These are phyloP conservation scores for Arabidopsis lyrata DNA, from an alignment of 441 rosid genomes.

Conservation along the genomic window DNA sequence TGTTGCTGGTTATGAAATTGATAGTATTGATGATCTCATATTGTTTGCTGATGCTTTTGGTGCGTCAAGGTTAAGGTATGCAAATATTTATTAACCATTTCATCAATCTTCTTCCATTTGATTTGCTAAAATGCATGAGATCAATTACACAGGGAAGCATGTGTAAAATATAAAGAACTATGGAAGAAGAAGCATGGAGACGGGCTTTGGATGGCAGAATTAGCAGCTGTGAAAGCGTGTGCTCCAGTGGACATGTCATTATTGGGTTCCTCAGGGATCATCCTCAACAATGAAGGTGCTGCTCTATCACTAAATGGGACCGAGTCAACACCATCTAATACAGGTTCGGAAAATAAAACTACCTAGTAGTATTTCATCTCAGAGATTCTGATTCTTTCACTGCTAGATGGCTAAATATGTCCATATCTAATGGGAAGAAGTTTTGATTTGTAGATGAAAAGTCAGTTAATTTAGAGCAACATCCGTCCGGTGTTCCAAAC, in stretches of 20 bases:
- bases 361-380: conserved; percentile 23
- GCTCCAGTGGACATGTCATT: conserved; percentile 61
- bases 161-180: conserved; percentile 74
- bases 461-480: conserved; percentile 47
- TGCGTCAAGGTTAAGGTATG: conserved; percentile 75
- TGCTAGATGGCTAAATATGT: neutral
- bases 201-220: conserved; percentile 84
- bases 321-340: conserved; percentile 47
- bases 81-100: neutral
- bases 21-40: conserved; percentile 73
- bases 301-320: conserved; percentile 49
- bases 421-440: conserved; percentile 30
- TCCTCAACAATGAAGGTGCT: conserved; percentile 60
- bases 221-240: conserved; percentile 80
- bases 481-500: conserved; percentile 47
- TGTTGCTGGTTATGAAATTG: conserved; percentile 80
- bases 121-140: neutral
- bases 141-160: conserved; percentile 64
- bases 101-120: neutral
- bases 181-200: conserved; percentile 80
- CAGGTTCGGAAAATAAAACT: conserved; percentile 57
- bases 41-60: conserved; percentile 78
- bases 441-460: conserved; percentile 56
- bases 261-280: conserved; percentile 65
- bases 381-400: neutral